Conservation (phyloP, 768 basidiomycete species). For the Russula earlei region DNA sequence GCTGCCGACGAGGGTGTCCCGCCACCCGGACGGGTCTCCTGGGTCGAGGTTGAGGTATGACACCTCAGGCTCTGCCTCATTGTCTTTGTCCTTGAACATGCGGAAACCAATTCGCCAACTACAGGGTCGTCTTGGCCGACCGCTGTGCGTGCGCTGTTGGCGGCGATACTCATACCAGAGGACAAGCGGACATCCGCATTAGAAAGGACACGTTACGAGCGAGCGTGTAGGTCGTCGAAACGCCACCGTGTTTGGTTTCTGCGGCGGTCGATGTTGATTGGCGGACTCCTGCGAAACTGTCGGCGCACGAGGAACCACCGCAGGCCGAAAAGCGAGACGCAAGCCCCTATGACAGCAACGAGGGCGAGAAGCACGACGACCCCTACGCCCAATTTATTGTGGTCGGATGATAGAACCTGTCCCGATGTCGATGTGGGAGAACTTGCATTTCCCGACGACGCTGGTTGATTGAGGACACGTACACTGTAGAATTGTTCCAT, state of each 20-base stretch:
- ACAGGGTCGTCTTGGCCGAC: constrained; percentile 20
- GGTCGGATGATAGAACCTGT: constrained; percentile 14
- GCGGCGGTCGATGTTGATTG: not conserved
- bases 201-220: constrained; percentile 25
- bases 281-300: constrained; percentile 18
- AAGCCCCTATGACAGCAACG: constrained; percentile 47
- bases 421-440: not conserved
- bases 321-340: constrained; percentile 41
- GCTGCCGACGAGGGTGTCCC: constrained; percentile 17
- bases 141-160: constrained; percentile 26
- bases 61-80: constrained; percentile 1
- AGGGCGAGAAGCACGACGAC: constrained; percentile 55
- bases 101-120: constrained; percentile 19
- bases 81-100: constrained; percentile 12
- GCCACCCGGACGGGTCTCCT: constrained; percentile 11
- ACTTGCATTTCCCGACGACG: constrained; percentile 24
- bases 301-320: constrained; percentile 38
- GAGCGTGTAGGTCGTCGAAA: constrained; percentile 29
- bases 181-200: constrained; percentile 25
- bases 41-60: constrained; percentile 16
- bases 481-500: constrained; percentile 61
- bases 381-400: constrained; percentile 43
- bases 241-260: constrained; percentile 15
- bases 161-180: constrained; percentile 27
- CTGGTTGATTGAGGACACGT: constrained; percentile 54